A percentile compares a stretch with the other conserved stretches of the same genome.
These are phyloP conservation scores for Stagonosporopsis vannaccii DNA, from an alignment of 2,329 filamentous ascomycete genomes.

Conservation along the genomic window DNA sequence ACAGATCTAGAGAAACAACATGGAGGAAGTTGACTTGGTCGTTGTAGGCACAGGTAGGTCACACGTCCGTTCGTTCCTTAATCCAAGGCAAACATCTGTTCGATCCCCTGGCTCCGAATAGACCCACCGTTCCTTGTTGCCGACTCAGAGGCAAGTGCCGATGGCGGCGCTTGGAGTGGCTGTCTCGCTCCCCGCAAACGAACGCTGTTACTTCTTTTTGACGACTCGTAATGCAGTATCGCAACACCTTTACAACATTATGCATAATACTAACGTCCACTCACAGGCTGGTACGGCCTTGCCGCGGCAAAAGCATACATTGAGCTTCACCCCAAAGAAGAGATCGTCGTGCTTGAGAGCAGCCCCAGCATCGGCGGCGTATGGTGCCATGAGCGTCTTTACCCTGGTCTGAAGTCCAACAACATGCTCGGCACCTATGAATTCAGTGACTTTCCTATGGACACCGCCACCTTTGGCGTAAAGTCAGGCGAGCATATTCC, in stretches of 20 bases:
- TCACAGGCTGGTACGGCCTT: slow-evolving; percentile 43
- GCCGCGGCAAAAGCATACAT: slow-evolving; percentile 44
- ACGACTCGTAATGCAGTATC: neutral
- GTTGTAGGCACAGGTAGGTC: slow-evolving; percentile 37
- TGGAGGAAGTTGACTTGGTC: slow-evolving; percentile 30
- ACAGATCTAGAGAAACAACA: slow-evolving; percentile 2
- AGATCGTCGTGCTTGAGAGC: slow-evolving; percentile 53
- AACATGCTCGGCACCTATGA: slow-evolving; percentile 53
- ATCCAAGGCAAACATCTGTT: neutral
- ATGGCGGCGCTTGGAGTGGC: neutral
- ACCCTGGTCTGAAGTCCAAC: slow-evolving; percentile 55
- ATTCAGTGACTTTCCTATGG: slow-evolving; percentile 50
- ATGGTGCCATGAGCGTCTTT: slow-evolving; percentile 52
- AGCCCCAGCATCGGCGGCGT: slow-evolving; percentile 50
- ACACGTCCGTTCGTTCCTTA: neutral
- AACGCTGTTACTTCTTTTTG: slow-evolving; percentile 4
- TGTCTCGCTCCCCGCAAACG: neutral
- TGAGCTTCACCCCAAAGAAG: slow-evolving; percentile 50
- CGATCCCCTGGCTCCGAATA: neutral
- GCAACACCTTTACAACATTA: neutral
- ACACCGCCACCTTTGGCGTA: slow-evolving; percentile 44
- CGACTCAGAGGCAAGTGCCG: neutral
- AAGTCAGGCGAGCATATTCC: slow-evolving; percentile 65
- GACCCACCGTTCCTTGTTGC: neutral
- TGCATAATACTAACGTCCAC: slow-evolving; percentile 1